phyloP scores from a whole-genome alignment of 805 yeast species.

The Hanseniaspora meyeri region DNA sequence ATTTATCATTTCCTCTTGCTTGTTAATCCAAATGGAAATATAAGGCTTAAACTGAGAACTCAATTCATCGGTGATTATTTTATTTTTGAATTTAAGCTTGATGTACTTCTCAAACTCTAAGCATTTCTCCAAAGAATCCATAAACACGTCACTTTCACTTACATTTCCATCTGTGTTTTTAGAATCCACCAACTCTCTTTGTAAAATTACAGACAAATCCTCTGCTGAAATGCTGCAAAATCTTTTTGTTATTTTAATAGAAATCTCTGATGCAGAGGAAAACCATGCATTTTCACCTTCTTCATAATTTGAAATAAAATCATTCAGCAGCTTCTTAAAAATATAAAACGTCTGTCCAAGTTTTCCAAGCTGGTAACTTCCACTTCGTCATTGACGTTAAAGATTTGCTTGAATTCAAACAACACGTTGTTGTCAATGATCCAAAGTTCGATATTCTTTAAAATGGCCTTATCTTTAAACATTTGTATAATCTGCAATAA shows the following conservation, averaged over 20 bases:
- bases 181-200: conserved; percentile 31
- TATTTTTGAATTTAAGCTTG: conserved; percentile 46
- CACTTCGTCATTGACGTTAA: conserved; percentile 47
- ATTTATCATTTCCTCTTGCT: conserved; percentile 58
- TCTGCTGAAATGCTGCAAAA: conserved; percentile 60
- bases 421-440: conserved; percentile 50
- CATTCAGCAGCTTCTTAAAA: conserved; percentile 59
- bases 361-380: conserved; percentile 95
- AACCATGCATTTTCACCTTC: conserved; percentile 33
- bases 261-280: conserved; percentile 62
- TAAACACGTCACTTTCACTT: conserved; percentile 25
- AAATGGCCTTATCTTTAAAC: conserved; percentile 34
- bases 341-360: conserved; percentile 65
- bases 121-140: conserved; percentile 61
- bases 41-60: conserved; percentile 76
- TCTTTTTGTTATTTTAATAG: conserved; percentile 41
- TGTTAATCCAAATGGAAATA: conserved; percentile 70
- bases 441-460: conserved; percentile 55
- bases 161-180: conserved; percentile 16
- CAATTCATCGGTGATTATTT: conserved; percentile 27
- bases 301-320: conserved; percentile 41
- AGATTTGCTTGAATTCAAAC: conserved; percentile 63
- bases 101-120: conserved; percentile 72
- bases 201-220: conserved; percentile 47
- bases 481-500: background rate